These are phyloP conservation scores for Magnolia sinica DNA, from an alignment of 164 flowering plant species.

Conservation along the genomic window DNA sequence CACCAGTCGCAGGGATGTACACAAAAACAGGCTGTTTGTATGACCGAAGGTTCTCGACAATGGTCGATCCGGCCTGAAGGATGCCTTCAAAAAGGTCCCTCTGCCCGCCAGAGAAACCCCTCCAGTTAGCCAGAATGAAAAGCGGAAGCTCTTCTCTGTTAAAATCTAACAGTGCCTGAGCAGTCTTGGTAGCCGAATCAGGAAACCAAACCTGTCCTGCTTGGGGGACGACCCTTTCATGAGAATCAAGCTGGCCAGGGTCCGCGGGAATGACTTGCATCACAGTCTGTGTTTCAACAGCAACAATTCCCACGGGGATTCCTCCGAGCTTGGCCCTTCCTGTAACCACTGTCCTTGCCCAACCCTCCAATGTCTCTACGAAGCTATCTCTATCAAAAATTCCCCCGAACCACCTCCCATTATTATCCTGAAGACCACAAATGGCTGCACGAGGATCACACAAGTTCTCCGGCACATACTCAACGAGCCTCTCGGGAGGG, in stretches of 20 bases:
- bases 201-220: constrained; percentile 99
- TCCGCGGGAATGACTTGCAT: constrained; percentile 99
- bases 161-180: constrained; percentile 93
- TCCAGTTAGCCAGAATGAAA: constrained; percentile 97
- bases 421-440: constrained; percentile 48
- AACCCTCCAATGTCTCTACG: constrained; percentile 92
- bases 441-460: constrained; percentile 99
- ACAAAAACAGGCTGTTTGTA: constrained; percentile 94
- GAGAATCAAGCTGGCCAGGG: constrained; percentile 99
- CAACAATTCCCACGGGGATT: constrained; percentile 92
- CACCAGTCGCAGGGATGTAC: constrained; percentile 94
- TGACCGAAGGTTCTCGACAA: constrained; percentile 94
- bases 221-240: constrained; percentile 94
- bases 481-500: constrained; percentile 78
- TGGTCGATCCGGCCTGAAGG: constrained; percentile 97
- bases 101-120: constrained; percentile 99
- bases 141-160: constrained; percentile 96
- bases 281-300: constrained; percentile 97
- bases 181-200: constrained; percentile 92
- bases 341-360: constrained; percentile 99
- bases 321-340: constrained; percentile 99
- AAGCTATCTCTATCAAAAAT: constrained; percentile 91
- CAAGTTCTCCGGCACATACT: constrained; percentile 75
- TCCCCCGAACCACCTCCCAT: constrained; percentile 87
- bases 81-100: constrained; percentile 98